phyloP scores from a whole-genome alignment of 768 basidiomycete genomes.

The Favolaschia claudopus region DNA sequence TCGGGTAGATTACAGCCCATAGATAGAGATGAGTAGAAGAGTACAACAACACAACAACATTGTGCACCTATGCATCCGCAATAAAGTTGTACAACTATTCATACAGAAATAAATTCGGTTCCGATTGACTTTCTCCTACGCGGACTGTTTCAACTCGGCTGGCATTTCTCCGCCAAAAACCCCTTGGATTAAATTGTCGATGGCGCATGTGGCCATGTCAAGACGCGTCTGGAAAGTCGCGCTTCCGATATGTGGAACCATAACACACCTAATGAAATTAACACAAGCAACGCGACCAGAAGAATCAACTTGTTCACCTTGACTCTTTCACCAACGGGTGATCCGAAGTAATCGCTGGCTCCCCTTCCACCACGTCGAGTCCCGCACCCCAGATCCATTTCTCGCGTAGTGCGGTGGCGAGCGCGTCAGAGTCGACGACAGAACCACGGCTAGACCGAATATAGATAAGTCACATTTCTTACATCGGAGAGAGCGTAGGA shows the following conservation, averaged over 20 bases:
- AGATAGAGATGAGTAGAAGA: too few species aligned
- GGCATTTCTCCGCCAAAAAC: conserved; percentile 62
- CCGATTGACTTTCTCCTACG: not conserved
- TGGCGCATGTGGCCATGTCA: conserved; percentile 83
- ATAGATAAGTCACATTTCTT: not conserved
- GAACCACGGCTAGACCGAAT: conserved; percentile 66
- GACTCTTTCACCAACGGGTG: conserved; percentile 86
- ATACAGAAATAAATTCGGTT: too few species aligned
- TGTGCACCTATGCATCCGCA: too few species aligned
- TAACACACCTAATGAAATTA: conserved; percentile 61
- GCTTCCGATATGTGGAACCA: conserved; percentile 92
- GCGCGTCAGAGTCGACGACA: conserved; percentile 88
- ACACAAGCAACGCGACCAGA: not conserved
- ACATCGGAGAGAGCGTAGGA: not conserved
- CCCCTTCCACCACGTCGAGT: conserved; percentile 93
- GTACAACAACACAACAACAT: too few species aligned
- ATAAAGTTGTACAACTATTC: too few species aligned
- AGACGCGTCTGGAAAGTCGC: conserved; percentile 86
- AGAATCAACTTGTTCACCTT: conserved; percentile 49
- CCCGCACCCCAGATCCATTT: conserved; percentile 92
- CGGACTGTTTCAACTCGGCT: conserved; percentile 48
- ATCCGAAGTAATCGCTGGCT: conserved; percentile 74
- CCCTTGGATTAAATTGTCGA: conserved; percentile 70
- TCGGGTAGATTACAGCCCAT: too few species aligned
- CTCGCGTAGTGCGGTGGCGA: conserved; percentile 79